phyloP scores from a whole-genome alignment of 2,329 filamentous ascomycete species.

The Nannizzia gypsea region DNA sequence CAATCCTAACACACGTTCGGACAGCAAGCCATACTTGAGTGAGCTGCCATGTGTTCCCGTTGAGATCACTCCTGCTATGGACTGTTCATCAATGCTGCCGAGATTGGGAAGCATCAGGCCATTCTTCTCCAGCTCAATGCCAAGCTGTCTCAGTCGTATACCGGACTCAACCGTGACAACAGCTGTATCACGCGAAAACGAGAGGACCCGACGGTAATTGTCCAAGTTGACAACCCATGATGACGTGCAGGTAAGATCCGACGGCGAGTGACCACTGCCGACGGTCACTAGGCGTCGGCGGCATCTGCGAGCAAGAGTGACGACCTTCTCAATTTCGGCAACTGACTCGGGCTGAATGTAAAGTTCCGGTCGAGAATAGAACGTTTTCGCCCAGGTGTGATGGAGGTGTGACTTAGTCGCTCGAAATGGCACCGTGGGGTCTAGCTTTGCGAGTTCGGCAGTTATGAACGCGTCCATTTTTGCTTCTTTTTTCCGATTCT shows the following conservation, averaged over 20 bases:
- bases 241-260: constrained; percentile 80
- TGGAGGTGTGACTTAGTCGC: constrained; percentile 62
- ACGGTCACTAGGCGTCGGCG: constrained; percentile 71
- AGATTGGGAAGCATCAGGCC: constrained; percentile 83
- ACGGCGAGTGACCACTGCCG: constrained; percentile 88
- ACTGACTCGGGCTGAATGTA: constrained; percentile 76
- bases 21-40: constrained; percentile 69
- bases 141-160: constrained; percentile 66
- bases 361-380: constrained; percentile 76
- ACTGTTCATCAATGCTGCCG: constrained; percentile 91
- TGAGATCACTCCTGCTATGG: constrained; percentile 78
- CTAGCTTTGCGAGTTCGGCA: constrained; percentile 46
- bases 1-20: constrained; percentile 61
- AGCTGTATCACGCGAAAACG: constrained; percentile 53
- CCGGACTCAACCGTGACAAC: constrained; percentile 74
- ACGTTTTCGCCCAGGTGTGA: constrained; percentile 90
- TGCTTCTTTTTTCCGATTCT: constrained; percentile 4
- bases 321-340: constrained; percentile 68
- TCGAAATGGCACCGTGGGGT: constrained; percentile 61
- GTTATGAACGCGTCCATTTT: constrained; percentile 16
- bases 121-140: constrained; percentile 57
- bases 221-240: constrained; percentile 94
- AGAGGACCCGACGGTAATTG: constrained; percentile 60
- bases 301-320: constrained; percentile 68
- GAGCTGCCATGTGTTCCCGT: constrained; percentile 92